These are phyloP conservation scores for Drosera capensis DNA, from an alignment of 148 eudicot genomes.

Conservation along the genomic window DNA sequence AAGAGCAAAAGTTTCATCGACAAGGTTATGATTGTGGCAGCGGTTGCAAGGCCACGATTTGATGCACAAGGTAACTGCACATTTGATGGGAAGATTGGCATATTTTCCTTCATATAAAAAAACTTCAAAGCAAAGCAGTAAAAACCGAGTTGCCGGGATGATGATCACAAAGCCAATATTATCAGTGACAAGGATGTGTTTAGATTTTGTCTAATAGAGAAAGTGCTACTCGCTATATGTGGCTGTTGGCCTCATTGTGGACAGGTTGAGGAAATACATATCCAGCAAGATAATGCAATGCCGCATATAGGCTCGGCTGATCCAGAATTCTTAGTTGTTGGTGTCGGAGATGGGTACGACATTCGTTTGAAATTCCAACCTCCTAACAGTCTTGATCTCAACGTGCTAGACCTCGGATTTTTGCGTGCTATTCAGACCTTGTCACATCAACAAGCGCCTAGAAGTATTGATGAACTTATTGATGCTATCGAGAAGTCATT, in stretches of 20 bases:
- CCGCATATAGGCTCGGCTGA: slow-evolving; percentile 2
- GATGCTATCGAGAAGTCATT: slow-evolving; percentile 1
- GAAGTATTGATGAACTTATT: slow-evolving; percentile 1
- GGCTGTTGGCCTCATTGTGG: background rate
- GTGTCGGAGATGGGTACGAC: slow-evolving; percentile 3
- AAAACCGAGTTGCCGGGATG: background rate
- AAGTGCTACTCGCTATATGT: background rate
- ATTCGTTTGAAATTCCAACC: slow-evolving; percentile 10
- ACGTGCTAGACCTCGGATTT: slow-evolving; percentile 11
- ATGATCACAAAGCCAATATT: background rate
- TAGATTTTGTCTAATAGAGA: background rate
- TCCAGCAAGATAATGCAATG: slow-evolving; percentile 13
- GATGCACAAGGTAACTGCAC: background rate
- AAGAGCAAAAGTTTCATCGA: background rate
- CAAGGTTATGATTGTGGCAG: slow-evolving; percentile 4
- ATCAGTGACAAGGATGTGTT: slow-evolving; percentile 4
- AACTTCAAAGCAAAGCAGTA: background rate
- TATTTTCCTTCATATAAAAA: background rate
- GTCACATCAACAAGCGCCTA: background rate
- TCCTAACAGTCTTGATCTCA: slow-evolving; percentile 4
- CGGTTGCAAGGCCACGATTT: slow-evolving; percentile 1
- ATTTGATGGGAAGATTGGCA: slow-evolving; percentile 5
- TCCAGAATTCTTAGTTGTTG: background rate
- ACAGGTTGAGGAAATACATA: background rate
- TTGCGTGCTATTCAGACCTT: slow-evolving; percentile 3